Base-by-base conservation (phyloP, 768 basidiomycete species). In the Pulveroboletus ravenelii region DNA sequence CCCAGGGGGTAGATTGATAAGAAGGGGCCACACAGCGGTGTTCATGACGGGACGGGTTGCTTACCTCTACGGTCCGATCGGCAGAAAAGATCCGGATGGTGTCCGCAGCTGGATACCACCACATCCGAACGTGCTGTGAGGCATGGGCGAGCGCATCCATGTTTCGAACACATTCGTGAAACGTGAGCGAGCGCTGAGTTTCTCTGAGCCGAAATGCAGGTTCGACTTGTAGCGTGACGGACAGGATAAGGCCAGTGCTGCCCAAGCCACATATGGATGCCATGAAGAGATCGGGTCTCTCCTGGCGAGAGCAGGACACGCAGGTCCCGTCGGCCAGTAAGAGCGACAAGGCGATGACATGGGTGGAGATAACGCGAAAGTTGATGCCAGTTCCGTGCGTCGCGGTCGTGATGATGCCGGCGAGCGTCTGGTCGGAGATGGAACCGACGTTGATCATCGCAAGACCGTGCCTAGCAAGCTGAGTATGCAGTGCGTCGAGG, bases 371-470 rank as follows among this genome's bases (percentile, higher is more conserved):
- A 54, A 91, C 88, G 47, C 82, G 81, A 70, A 79, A 94, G 39
- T 70, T 63, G 51, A 87, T 74, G 37, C 96, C 95, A 12, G 90
- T 85, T 46, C 94, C 96, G 74, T 99, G 96, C 0, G 94, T 94
- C 8, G 92, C 92, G 54, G 96, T 99, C 13, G 92, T 85, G 61
- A 98, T 77, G 59, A 93, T 81, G 39, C 96, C 96, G 25, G 82
- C 94, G 56, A 99, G 77, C 3, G 93, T 91, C 68, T 97, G 95
- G 66, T 96, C 93, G 32, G 93, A 95, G 61, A 99, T 97, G 27
- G 93, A 94, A 32, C 96, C 96, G 53, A 97, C 78, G 69, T 89
- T 95, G 62, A 79, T 83, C 81, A 99, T 85, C 35, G 93, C 94
- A 30, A 97, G 80, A 31, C 77, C 76, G 59, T 84, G 72, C 12